Conservation (phyloP, 768 basidiomycete species). For the Xanthoconium purpureum region DNA sequence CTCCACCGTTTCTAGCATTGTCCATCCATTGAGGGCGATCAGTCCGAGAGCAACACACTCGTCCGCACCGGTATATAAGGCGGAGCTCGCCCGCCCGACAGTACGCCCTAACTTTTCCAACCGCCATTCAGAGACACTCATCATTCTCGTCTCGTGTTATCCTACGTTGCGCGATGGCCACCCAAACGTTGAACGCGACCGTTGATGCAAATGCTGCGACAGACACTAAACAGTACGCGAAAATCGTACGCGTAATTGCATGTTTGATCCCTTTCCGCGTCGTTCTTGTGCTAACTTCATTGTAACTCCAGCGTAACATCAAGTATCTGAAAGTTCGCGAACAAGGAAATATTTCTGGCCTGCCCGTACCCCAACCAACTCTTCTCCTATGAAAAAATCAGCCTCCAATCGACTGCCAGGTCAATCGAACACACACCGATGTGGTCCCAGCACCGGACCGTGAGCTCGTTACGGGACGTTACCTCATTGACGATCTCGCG, state of each 20-base stretch:
- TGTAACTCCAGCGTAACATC: not conserved
- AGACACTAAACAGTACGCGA: not conserved
- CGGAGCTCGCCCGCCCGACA: not conserved
- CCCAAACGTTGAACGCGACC: not conserved
- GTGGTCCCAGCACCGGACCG: not conserved
- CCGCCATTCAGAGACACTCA: not conserved
- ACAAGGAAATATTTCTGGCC: not conserved
- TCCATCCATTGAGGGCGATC: too few species aligned
- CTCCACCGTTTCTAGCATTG: too few species aligned
- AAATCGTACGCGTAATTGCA: not conserved
- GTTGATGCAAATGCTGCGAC: not conserved
- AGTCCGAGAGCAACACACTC: too few species aligned
- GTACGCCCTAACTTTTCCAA: not conserved
- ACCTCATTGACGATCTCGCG: slow-evolving; percentile 11
- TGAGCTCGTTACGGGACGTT: slow-evolving; percentile 9
- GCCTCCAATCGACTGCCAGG: slow-evolving; percentile 1
- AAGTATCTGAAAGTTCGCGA: not conserved
- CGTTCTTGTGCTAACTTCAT: not conserved
- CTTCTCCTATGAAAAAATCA: slow-evolving; percentile 1
- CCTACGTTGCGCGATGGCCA: not conserved
- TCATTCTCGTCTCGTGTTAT: not conserved
- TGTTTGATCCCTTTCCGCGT: not conserved
- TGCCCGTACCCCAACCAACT: not conserved
- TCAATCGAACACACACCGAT: not conserved
- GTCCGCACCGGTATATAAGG: not conserved